Evolutionary conservation across 2,329 filamentous ascomycete species (phyloP), one percentile per base, ranked within the genome.

Genomic region (Botryosphaeria agaves): DNA sequence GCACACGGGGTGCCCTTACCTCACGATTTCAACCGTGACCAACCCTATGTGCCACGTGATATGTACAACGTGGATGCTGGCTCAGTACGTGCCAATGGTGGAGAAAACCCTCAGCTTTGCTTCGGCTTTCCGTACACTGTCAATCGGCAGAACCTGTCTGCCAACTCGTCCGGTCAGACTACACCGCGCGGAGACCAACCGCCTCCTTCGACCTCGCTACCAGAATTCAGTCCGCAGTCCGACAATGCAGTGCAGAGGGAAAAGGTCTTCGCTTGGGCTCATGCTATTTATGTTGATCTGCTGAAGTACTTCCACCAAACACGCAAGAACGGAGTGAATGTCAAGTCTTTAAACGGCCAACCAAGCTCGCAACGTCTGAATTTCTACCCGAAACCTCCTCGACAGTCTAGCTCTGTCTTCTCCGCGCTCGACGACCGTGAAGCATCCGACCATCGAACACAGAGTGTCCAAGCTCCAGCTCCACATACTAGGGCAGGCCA

Each of bases 371-470:
- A 57, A 26, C 64, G 69, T 40, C 68, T 68, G 3, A 64, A 59
- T 35, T 72, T 74, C 30, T 75, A 69, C 33, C 70, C 70, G 0
- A 71, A 66, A 40, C 70, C 70, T 18, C 70, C 70, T 12, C 62
- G 64, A 27, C 64, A 70, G 39, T 65, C 67, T 17, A 57, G 57
- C 9, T 55, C 64, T 11, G 61, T 64, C 38, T 61, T 65, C 32
- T 60, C 57, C 14, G 40, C 35, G 14, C 48, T 28, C 16, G 29
- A 21, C n/a, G n/a, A n/a, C n/a, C n/a, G n/a, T n/a, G n/a, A n/a
- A n/a, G n/a, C n/a, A n/a, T n/a, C n/a, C n/a, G n/a, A n/a, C n/a
- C n/a, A n/a, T n/a, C n/a, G n/a, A n/a, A n/a, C n/a, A n/a, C n/a
- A n/a, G n/a, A n/a, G n/a, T n/a, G n/a, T n/a, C n/a, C n/a, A n/a